Base-by-base conservation (phyloP, 345 rosid genomes). In the Triadica sebifera region DNA sequence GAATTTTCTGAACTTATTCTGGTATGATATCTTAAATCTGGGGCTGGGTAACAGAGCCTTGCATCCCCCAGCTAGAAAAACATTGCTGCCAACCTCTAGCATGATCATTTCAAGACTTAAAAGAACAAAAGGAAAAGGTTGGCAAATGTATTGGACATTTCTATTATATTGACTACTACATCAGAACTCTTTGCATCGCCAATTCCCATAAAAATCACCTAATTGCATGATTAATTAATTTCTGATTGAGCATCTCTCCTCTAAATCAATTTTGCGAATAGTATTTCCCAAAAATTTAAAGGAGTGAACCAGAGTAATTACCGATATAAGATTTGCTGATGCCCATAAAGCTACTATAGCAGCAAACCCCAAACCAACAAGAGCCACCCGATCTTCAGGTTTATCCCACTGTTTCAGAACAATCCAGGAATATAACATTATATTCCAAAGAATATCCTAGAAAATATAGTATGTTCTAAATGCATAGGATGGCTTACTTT, bases 341-440 rank as follows among this genome's bases (percentile, higher is more conserved):
- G 95, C 85, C 98, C 99, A 94, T 10, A 92, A 13, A 59, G 86
- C 89, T 29, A 81, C 93, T 64, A 91, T 65, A 4, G 83, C 89
- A 29, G 97, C 89, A 81, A 94, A 92, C 10, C 96, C 87, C 77
- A 94, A 84, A 65, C 99, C 98, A 39, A 89, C 67, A 55, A 94
- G 78, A 70, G 85, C 97, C 68, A 90, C 20, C 55, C 95, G 84
- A 75, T 92, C 98, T 89, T 94, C 98, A 29, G 34, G 34, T 29
- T 29, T 29, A 69, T 84, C 87, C 97, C 98, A 93, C 98, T 91
- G 86, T 74, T 75, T 39, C 67, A 60, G 11, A 71, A 15, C 50
- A 74, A 66, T 56, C 39, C 59, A 75, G 68, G 15, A 29, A 29
- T 29, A 29, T 2, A 29, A 29, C 34, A 29, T 29, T 29, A 29